Evolutionary conservation across 495 filamentous ascomycete genomes (phyloP).

Genomic region (Neurospora tetrasperma): DNA sequence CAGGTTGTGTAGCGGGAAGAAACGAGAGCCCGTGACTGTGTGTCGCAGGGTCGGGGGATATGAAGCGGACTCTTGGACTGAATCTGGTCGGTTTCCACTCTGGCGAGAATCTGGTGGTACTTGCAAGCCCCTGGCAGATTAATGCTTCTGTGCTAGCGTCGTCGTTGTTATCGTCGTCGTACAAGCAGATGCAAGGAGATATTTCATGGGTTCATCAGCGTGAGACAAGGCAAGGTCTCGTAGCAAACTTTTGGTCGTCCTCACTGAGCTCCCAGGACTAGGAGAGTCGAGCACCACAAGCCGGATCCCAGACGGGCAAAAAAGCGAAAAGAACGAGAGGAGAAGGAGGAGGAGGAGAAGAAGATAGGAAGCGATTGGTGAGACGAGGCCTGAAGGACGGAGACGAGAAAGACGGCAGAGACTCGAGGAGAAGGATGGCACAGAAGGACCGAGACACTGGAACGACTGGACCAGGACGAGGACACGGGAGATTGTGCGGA

Average conservation of each 20-base stretch:
- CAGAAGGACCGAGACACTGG: conserved; percentile 8
- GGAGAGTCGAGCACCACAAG: neutral
- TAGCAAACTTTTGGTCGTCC: neutral
- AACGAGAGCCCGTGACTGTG: conserved; percentile 8
- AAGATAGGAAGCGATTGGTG: neutral
- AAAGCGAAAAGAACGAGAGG: neutral
- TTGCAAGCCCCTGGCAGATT: conserved; percentile 16
- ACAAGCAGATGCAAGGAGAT: conserved; percentile 1
- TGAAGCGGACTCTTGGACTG: conserved; percentile 9
- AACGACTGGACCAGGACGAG: conserved; percentile 3
- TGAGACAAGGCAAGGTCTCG: neutral
- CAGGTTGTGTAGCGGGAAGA: neutral
- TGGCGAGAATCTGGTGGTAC: conserved; percentile 11
- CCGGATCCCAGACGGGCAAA: neutral
- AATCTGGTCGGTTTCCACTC: conserved; percentile 2
- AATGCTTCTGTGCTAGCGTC: conserved; percentile 2
- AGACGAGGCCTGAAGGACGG: conserved; percentile 1
- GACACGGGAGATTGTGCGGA: conserved; percentile 18
- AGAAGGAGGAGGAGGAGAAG: conserved; percentile 4
- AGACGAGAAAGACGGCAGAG: conserved; percentile 5
- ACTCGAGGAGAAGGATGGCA: conserved; percentile 2
- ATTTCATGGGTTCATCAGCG: neutral
- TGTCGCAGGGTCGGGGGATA: conserved; percentile 24
- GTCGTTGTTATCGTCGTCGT: neutral
- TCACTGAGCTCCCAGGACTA: neutral